Conservation (phyloP, 1,284 basidiomycete species). For the Austroboletus novae-zelandiae region DNA sequence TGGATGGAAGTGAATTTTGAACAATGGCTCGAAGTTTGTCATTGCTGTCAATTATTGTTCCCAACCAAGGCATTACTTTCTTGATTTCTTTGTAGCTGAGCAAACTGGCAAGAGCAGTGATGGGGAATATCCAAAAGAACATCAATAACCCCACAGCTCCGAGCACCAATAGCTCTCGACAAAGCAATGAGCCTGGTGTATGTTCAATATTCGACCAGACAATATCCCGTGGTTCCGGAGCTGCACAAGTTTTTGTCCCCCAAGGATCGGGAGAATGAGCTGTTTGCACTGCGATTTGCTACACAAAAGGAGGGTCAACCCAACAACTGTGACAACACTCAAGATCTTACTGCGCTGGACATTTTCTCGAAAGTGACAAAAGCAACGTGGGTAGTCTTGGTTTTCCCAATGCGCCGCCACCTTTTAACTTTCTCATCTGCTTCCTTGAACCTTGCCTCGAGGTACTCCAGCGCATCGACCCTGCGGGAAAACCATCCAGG, state of each 20-base stretch:
- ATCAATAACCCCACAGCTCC: slow-evolving; percentile 67
- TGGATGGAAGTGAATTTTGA: slow-evolving; percentile 88
- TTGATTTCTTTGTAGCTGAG: slow-evolving; percentile 92
- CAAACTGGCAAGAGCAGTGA: slow-evolving; percentile 79
- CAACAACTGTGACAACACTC: neutral
- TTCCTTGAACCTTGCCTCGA: slow-evolving; percentile 73
- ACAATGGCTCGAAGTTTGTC: slow-evolving; percentile 82
- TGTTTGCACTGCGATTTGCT: slow-evolving; percentile 91
- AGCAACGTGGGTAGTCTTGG: slow-evolving; percentile 78
- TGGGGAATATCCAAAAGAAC: slow-evolving; percentile 87
- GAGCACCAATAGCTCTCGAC: slow-evolving; percentile 71
- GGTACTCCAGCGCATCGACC: slow-evolving; percentile 84
- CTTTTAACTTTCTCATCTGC: slow-evolving; percentile 80
- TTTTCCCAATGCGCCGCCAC: slow-evolving; percentile 64
- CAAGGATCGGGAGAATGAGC: slow-evolving; percentile 74
- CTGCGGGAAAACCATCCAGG: slow-evolving; percentile 65
- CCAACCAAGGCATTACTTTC: slow-evolving; percentile 84
- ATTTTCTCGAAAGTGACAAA: slow-evolving; percentile 98
- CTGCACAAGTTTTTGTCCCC: slow-evolving; percentile 67
- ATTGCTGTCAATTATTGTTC: slow-evolving; percentile 73
- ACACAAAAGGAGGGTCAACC: neutral
- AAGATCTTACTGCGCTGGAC: slow-evolving; percentile 72
- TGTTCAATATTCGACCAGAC: slow-evolving; percentile 89
- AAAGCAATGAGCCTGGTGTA: slow-evolving; percentile 52
- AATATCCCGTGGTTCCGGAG: slow-evolving; percentile 95